phyloP scores from a whole-genome alignment of 345 rosid genomes.

The Aquilaria yunnanensis region DNA sequence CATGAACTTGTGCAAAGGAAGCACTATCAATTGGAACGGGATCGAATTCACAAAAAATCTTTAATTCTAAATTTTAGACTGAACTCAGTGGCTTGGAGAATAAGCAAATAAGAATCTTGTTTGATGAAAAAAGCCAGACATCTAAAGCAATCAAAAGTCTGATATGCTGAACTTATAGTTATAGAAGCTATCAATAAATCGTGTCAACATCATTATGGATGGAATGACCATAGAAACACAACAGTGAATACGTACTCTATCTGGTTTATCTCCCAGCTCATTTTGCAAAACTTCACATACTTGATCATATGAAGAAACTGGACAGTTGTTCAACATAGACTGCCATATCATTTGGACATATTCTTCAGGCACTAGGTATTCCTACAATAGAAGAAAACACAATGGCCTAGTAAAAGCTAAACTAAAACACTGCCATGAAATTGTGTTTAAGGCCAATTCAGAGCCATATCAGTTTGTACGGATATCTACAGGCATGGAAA shows the following conservation, averaged over 20 bases:
- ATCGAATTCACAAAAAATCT: conserved; percentile 79
- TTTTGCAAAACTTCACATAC: conserved; percentile 83
- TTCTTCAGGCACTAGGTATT: conserved; percentile 82
- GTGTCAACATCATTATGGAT: no score
- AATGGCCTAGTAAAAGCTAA: conserved; percentile 3
- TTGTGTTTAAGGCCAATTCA: no score
- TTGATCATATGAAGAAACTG: conserved; percentile 91
- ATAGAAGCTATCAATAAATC: no score
- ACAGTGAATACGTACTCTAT: conserved; percentile 42
- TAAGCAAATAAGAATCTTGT: conserved; percentile 5
- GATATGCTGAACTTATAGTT: background rate
- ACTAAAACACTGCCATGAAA: background rate
- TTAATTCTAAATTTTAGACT: conserved; percentile 10
- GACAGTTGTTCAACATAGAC: conserved; percentile 90
- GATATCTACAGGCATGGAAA: conserved; percentile 37
- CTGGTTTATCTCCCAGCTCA: conserved; percentile 85
- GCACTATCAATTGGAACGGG: conserved; percentile 96
- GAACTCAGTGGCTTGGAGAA: background rate
- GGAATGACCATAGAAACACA: no score
- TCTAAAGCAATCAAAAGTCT: conserved; percentile 3
- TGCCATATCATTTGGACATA: conserved; percentile 79
- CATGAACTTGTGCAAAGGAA: conserved; percentile 99
- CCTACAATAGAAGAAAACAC: conserved; percentile 32
- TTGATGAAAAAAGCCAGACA: conserved; percentile 2
- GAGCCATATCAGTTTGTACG: no score